These are phyloP conservation scores for Phialophora macrospora DNA, from an alignment of 2,329 filamentous ascomycete species.

Conservation along the genomic window DNA sequence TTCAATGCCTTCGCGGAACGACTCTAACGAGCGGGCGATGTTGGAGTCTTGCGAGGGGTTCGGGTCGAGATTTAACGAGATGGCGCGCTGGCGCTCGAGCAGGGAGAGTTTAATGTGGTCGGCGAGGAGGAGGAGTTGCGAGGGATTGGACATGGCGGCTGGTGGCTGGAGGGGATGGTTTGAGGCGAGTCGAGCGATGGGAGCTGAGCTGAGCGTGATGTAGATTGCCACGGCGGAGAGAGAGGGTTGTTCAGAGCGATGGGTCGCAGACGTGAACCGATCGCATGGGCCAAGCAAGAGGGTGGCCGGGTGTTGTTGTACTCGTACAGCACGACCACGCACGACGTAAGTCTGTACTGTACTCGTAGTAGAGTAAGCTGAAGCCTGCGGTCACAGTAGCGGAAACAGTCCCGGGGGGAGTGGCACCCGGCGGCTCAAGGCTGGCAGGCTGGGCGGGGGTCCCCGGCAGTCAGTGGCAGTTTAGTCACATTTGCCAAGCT, in stretches of 20 bases:
- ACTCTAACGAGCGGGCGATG: constrained; percentile 85
- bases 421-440: background rate
- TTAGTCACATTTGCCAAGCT: too few relatives aligned
- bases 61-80: constrained; percentile 76
- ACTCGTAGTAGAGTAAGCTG: constrained; percentile 19
- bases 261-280: background rate
- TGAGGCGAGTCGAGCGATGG: constrained; percentile 10
- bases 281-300: background rate
- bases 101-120: constrained; percentile 97
- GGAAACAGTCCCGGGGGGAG: constrained; percentile 9
- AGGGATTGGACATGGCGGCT: constrained; percentile 58
- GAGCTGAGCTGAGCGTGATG: constrained; percentile 4
- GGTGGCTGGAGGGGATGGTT: constrained; percentile 8
- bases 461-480: too few relatives aligned
- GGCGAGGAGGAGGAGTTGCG: constrained; percentile 86
- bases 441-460: background rate
- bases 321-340: background rate
- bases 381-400: constrained; percentile 8
- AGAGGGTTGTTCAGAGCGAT: background rate
- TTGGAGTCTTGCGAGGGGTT: constrained; percentile 80
- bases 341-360: too few relatives aligned
- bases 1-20: constrained; percentile 79
- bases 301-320: background rate
- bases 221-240: too few relatives aligned
- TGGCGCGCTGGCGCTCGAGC: constrained; percentile 85